Evolutionary conservation across 441 rosid genomes (phyloP).

Genomic region (Aquilaria agallochum): DNA sequence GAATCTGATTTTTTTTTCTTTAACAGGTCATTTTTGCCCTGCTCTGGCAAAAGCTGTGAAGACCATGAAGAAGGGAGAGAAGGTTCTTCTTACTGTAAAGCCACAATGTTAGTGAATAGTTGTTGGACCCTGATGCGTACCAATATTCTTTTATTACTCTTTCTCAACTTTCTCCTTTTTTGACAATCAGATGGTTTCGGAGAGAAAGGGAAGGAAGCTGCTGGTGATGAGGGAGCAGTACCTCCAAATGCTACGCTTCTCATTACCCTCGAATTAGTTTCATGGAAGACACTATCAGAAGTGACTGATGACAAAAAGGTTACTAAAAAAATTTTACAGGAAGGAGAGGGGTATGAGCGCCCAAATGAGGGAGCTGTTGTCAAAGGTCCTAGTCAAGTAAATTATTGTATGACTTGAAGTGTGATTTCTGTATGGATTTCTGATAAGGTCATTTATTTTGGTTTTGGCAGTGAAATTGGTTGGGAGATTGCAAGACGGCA

Average conservation of each 20-base stretch:
- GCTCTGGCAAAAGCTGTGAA: slow-evolving; percentile 70
- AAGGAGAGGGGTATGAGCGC: slow-evolving; percentile 84
- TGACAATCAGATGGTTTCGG: slow-evolving; percentile 75
- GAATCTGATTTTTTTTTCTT: background rate
- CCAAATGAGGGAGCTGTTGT: slow-evolving; percentile 83
- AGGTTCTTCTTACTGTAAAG: slow-evolving; percentile 66
- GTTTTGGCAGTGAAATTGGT: slow-evolving; percentile 56
- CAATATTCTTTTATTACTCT: background rate
- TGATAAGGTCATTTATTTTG: background rate
- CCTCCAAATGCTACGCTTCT: slow-evolving; percentile 68
- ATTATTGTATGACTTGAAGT: background rate
- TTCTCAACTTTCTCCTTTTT: slow-evolving; percentile 6
- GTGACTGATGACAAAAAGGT: slow-evolving; percentile 86
- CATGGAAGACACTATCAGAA: slow-evolving; percentile 81
- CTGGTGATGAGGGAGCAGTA: slow-evolving; percentile 52
- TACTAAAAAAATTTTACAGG: slow-evolving; percentile 68
- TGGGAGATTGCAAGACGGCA: slow-evolving; percentile 78
- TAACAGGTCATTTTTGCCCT: slow-evolving; percentile 69
- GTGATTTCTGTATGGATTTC: background rate
- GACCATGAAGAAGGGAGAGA: slow-evolving; percentile 90
- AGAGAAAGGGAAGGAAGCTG: slow-evolving; percentile 69
- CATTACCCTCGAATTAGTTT: slow-evolving; percentile 63
- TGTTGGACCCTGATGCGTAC: background rate
- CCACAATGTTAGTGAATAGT: slow-evolving; percentile 63
- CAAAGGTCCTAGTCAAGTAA: slow-evolving; percentile 31